phyloP scores from a whole-genome alignment of 1,139 yeast species.

The Saccharomycopsis phalli region DNA sequence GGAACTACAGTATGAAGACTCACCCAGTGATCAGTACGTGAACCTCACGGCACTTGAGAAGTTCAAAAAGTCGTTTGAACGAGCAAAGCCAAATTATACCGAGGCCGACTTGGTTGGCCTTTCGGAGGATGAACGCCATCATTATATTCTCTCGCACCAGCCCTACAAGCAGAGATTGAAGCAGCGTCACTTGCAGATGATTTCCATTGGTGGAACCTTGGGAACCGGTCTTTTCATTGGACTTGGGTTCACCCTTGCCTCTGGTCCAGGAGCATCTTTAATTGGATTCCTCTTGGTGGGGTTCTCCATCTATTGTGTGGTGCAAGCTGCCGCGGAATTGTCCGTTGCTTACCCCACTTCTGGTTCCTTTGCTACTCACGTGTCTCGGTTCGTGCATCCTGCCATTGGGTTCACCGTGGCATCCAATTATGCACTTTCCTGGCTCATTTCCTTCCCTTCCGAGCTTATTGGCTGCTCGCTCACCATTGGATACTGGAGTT shows the following conservation, averaged over 20 bases:
- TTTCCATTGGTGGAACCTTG: constrained; percentile 46
- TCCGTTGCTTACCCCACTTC: constrained; percentile 54
- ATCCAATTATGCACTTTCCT: constrained; percentile 50
- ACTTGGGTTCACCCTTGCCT: constrained; percentile 40
- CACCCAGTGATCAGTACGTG: neutral
- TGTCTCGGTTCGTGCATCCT: constrained; percentile 52
- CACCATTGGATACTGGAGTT: constrained; percentile 49
- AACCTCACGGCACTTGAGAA: constrained; percentile 25
- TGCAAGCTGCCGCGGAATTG: constrained; percentile 53
- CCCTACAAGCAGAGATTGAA: constrained; percentile 34
- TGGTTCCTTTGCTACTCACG: constrained; percentile 51
- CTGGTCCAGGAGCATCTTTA: constrained; percentile 46
- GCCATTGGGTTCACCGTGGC: constrained; percentile 54
- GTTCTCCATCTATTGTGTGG: constrained; percentile 41
- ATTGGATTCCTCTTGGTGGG: constrained; percentile 36
- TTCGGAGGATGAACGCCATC: constrained; percentile 46
- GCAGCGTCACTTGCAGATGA: constrained; percentile 50
- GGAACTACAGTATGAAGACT: too few species aligned
- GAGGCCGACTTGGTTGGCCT: constrained; percentile 49
- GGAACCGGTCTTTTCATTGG: constrained; percentile 50
- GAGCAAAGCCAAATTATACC: constrained; percentile 29
- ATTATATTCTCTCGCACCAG: constrained; percentile 40
- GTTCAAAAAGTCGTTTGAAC: constrained; percentile 32
- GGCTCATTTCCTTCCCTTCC: constrained; percentile 51
- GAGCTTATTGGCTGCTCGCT: constrained; percentile 53